phyloP scores from a whole-genome alignment of 78 protist species.

The Corallochytrium limacisporum region DNA sequence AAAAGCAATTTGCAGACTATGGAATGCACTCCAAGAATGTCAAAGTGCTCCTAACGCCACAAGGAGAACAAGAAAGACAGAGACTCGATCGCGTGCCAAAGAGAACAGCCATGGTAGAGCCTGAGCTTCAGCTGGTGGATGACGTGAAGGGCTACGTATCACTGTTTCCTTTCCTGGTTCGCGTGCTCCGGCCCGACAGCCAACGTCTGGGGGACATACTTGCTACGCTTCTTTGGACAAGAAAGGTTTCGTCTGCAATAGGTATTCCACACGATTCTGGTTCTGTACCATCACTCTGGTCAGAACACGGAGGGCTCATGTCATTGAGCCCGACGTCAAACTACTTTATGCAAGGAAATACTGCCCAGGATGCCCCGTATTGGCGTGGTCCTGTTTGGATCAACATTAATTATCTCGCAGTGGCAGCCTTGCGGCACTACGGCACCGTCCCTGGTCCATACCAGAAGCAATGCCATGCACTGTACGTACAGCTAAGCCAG shows the following conservation, averaged over 20 bases:
- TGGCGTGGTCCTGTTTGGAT: conserved; percentile 93
- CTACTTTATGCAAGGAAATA: background rate
- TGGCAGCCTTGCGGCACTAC: conserved; percentile 17
- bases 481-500: background rate
- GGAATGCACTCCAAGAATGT: too few relatives aligned
- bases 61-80: too few relatives aligned
- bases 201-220: background rate
- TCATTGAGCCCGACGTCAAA: too few relatives aligned
- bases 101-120: too few relatives aligned
- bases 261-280: too few relatives aligned
- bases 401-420: conserved; percentile 77
- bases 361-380: conserved; percentile 28
- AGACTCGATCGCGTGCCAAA: too few relatives aligned
- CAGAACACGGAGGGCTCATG: too few relatives aligned
- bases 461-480: too few relatives aligned
- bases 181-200: background rate
- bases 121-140: too few relatives aligned
- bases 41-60: too few relatives aligned
- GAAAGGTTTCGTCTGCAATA: background rate
- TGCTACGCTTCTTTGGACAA: background rate
- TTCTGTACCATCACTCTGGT: background rate
- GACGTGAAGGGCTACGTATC: conserved; percentile 1
- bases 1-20: too few relatives aligned
- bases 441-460: background rate
- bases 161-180: background rate